Conservation (phyloP, 306 rosid species). For the Prunus mongolica region DNA sequence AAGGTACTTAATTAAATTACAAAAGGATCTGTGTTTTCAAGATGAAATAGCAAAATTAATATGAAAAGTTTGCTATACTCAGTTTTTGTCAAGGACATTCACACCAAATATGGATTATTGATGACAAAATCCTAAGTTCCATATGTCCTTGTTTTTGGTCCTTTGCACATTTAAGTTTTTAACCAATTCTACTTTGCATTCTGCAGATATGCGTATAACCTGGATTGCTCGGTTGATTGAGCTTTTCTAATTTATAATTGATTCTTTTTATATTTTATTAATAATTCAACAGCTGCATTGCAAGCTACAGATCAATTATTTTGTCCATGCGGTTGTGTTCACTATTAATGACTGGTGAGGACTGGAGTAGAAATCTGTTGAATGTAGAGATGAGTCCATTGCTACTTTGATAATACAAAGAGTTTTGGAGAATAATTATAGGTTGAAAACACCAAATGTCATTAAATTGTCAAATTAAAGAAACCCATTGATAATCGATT, state of each 20-base stretch:
- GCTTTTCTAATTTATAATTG: not conserved
- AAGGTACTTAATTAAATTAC: constrained; percentile 7
- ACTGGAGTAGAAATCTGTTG: not conserved
- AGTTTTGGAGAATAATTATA: not conserved
- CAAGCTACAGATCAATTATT: not conserved
- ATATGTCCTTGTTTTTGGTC: not conserved
- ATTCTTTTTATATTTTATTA: not conserved
- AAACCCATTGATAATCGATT: not conserved
- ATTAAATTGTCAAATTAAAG: not conserved
- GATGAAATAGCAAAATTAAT: not conserved
- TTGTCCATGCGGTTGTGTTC: not conserved
- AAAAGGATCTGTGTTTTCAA: not conserved
- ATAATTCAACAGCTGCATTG: not conserved
- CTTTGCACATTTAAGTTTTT: not conserved
- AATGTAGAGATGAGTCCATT: not conserved
- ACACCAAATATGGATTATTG: not conserved
- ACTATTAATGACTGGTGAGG: not conserved
- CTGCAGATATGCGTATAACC: not conserved
- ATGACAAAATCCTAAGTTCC: not conserved
- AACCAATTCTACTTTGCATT: not conserved
- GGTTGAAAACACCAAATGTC: not conserved
- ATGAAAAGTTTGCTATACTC: not conserved
- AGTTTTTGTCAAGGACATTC: not conserved
- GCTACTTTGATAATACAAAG: not conserved
- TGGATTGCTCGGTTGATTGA: not conserved